Evolutionary conservation across 768 basidiomycete genomes (phyloP), one percentile per base, ranked within the genome.

Genomic region (Boletus bicolor): DNA sequence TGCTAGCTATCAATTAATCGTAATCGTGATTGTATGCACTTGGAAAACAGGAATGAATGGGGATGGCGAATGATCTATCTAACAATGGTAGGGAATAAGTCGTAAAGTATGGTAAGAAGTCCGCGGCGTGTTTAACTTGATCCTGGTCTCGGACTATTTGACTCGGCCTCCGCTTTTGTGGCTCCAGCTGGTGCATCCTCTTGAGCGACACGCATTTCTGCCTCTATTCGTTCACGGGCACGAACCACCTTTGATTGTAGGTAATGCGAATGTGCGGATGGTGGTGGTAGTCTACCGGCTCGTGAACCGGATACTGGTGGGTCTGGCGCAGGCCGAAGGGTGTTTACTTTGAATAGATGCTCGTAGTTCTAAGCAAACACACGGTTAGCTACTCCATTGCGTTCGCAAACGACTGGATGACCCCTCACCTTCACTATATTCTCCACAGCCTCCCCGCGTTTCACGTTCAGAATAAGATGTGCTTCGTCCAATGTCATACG

Each of bases 401-500:
- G 35, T 57, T 28, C 24, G 37, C 7, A 6, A 45, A 61, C 32
- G 37, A 32, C 32, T 14, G 38, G 6, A 6, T 17, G 12, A 30
- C 34, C 30, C 69, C 76, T 64, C 67, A 90, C 95, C 80, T 90
- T 86, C 38, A 90, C 68, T 26, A 95, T 75, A 43, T 74, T 77
- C 67, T 93, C 87, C 67, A 88, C 68, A 0, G 76, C 64, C 24
- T 91, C 88, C 21, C 80, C 88, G 37, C 82, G 82, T 71, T 93
- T 95, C 21, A 83, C 75, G 70, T 99, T 98, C 58, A 99, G 75
- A 66, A 99, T 93, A 55, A 97, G 76, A 65, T 87, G 87, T 19
- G 96, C 97, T 75, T 99, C 97, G 62, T 98, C 95, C 62, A 96
- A 64, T 7, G 93, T 93, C 94, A 99, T 95, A 49, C 87, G 85